Evolutionary conservation across 2,329 filamentous ascomycete species (phyloP).

Genomic region (Pseudocercospora fijiensis): DNA sequence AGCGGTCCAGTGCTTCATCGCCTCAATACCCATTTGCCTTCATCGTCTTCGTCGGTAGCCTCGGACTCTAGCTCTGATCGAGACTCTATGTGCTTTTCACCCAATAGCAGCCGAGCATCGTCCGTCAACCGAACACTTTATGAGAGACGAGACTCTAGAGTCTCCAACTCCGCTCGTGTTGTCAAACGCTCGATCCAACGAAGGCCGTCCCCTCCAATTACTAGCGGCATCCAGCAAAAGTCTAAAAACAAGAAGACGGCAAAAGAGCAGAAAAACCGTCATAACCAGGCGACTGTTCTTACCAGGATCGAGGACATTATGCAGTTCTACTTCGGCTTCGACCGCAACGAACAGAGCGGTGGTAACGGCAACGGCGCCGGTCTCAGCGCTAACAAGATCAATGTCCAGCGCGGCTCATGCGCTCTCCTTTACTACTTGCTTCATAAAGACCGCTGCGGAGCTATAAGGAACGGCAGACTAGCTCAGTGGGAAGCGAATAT

Average conservation of each 20-base stretch:
- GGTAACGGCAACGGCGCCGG: constrained; percentile 29
- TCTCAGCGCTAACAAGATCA: constrained; percentile 21
- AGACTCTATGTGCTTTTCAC: constrained; percentile 17
- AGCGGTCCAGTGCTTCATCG: constrained; percentile 1
- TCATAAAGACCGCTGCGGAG: constrained; percentile 8
- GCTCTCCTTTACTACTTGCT: constrained; percentile 1
- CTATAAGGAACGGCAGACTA: constrained; percentile 11
- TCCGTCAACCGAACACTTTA: constrained; percentile 5
- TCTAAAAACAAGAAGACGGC: constrained; percentile 23
- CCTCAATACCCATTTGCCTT: constrained; percentile 9
- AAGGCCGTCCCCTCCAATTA: not conserved
- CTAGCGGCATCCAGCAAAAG: not conserved
- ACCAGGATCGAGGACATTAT: constrained; percentile 19
- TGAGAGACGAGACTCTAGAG: constrained; percentile 10
- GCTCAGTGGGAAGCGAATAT: constrained; percentile 9
- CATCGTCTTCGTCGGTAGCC: constrained; percentile 12
- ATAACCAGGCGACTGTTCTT: constrained; percentile 17
- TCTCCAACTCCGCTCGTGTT: constrained; percentile 7
- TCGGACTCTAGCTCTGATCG: constrained; percentile 15
- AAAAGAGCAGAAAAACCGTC: constrained; percentile 24
- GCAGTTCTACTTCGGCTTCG: constrained; percentile 16
- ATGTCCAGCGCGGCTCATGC: constrained; percentile 13
- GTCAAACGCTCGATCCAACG: not conserved
- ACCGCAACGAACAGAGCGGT: constrained; percentile 21
- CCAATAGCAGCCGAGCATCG: constrained; percentile 16